Conservation (phyloP, 768 basidiomycete genomes). For the Hericium rajendrae region DNA sequence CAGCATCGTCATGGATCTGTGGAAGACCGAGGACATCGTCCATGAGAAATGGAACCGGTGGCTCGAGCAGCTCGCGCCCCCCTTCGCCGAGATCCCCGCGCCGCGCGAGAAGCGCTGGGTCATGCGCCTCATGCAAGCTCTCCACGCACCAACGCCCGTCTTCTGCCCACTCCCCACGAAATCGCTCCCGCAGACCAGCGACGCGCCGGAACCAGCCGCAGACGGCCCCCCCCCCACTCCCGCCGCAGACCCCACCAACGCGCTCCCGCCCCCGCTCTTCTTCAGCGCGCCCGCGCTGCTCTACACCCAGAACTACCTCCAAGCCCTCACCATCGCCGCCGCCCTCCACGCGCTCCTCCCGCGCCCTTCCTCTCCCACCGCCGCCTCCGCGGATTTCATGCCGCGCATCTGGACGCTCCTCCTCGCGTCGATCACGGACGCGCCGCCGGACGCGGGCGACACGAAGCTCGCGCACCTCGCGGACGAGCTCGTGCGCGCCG, state of each 20-base stretch:
- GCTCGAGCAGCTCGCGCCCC: slow-evolving; percentile 12
- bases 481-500: slow-evolving; percentile 59
- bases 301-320: slow-evolving; percentile 43
- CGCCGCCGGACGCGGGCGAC: slow-evolving; percentile 16
- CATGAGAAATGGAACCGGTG: slow-evolving; percentile 16
- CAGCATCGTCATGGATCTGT: slow-evolving; percentile 41
- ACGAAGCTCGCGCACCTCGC: slow-evolving; percentile 62
- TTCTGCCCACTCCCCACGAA: slow-evolving; percentile 15
- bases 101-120: slow-evolving; percentile 30
- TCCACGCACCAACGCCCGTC: slow-evolving; percentile 35
- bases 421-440: slow-evolving; percentile 41
- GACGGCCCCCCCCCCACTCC: background rate
- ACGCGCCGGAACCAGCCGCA: background rate
- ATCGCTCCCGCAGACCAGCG: slow-evolving; percentile 2
- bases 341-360: slow-evolving; percentile 47
- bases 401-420: slow-evolving; percentile 59
- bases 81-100: slow-evolving; percentile 5
- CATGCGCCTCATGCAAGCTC: slow-evolving; percentile 34
- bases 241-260: slow-evolving; percentile 22
- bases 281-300: slow-evolving; percentile 45
- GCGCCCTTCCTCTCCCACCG: slow-evolving; percentile 20
- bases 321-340: slow-evolving; percentile 58
- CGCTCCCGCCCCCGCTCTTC: slow-evolving; percentile 58
- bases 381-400: slow-evolving; percentile 32
- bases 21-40: slow-evolving; percentile 29